Evolutionary conservation across 768 basidiomycete species (phyloP).

Genomic region (Tylopilus balloui): DNA sequence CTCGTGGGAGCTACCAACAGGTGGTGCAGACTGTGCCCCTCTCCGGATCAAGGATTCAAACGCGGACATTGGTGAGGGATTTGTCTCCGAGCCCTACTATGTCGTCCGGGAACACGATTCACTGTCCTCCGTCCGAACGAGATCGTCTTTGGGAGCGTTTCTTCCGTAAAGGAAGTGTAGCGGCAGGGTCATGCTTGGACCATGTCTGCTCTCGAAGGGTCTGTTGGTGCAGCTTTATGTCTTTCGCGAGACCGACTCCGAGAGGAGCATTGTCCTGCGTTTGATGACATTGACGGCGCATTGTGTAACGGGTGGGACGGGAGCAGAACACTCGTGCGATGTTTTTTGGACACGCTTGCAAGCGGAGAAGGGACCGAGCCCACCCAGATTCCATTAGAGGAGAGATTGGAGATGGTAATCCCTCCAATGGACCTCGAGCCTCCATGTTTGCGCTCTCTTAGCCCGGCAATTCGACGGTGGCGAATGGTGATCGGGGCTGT

Average conservation of each 20-base stretch:
- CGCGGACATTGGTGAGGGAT: background rate
- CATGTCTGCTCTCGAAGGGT: conserved; percentile 39
- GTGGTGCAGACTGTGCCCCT: conserved; percentile 10
- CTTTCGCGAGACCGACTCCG: conserved; percentile 32
- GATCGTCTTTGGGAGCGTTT: conserved; percentile 32
- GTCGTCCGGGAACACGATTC: conserved; percentile 39
- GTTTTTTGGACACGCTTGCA: conserved; percentile 42
- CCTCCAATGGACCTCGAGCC: conserved; percentile 39
- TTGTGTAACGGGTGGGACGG: conserved; percentile 46
- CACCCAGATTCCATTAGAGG: conserved; percentile 26
- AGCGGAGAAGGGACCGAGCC: conserved; percentile 1
- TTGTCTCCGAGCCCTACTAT: conserved; percentile 29
- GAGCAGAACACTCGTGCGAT: conserved; percentile 40
- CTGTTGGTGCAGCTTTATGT: conserved; percentile 41
- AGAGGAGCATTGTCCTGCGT: conserved; percentile 36
- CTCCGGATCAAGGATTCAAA: background rate
- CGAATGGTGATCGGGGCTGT: conserved; percentile 38
- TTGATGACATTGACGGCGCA: conserved; percentile 45
- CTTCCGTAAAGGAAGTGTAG: conserved; percentile 34
- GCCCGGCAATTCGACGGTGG: conserved; percentile 41
- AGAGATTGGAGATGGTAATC: conserved; percentile 39
- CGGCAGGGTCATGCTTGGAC: conserved; percentile 30
- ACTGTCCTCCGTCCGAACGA: conserved; percentile 33
- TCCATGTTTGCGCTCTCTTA: conserved; percentile 24
- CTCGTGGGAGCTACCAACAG: conserved; percentile 42